Percentiles rank a stretch among this genome's conserved stretches.
phyloP scores from a whole-genome alignment of 345 rosid genomes.

The Erucastrum elatum region DNA sequence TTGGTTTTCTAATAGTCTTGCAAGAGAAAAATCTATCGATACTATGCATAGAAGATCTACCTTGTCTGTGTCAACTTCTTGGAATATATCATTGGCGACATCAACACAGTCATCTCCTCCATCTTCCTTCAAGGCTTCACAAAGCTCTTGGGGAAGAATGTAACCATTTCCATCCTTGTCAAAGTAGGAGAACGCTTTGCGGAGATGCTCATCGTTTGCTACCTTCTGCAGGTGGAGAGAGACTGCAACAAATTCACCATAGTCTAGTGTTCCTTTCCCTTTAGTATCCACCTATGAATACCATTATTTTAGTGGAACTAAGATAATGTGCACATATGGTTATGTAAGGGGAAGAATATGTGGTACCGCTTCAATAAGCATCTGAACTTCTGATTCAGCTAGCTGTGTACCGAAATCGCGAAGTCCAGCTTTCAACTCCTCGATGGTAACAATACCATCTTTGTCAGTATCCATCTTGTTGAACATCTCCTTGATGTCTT shows the following conservation, averaged over 20 bases:
- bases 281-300: slow-evolving; percentile 71
- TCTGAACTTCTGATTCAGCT: slow-evolving; percentile 92
- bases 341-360: slow-evolving; percentile 26
- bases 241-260: slow-evolving; percentile 88
- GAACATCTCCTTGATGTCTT: slow-evolving; percentile 91
- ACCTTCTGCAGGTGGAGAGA: slow-evolving; percentile 89
- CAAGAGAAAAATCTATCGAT: neutral
- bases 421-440: slow-evolving; percentile 91
- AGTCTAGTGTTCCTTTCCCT: slow-evolving; percentile 89
- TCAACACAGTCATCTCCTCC: slow-evolving; percentile 89
- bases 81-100: slow-evolving; percentile 97
- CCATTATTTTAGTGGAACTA: no score
- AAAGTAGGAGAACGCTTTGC: slow-evolving; percentile 92
- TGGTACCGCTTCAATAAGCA: slow-evolving; percentile 98
- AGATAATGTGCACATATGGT: no score
- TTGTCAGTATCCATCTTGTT: slow-evolving; percentile 89
- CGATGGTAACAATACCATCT: slow-evolving; percentile 84
- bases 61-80: slow-evolving; percentile 99
- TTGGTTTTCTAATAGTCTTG: slow-evolving; percentile 4
- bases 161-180: slow-evolving; percentile 92
- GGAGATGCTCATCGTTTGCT: slow-evolving; percentile 97
- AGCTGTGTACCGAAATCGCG: slow-evolving; percentile 74
- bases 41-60: slow-evolving; percentile 32
- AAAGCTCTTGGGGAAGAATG: slow-evolving; percentile 90
- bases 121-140: slow-evolving; percentile 89